Percentiles rank a stretch among this genome's conserved stretches.
Evolutionary conservation across 2,329 filamentous ascomycete species (phyloP).

Genomic region (Aspergillus luchuensis): DNA sequence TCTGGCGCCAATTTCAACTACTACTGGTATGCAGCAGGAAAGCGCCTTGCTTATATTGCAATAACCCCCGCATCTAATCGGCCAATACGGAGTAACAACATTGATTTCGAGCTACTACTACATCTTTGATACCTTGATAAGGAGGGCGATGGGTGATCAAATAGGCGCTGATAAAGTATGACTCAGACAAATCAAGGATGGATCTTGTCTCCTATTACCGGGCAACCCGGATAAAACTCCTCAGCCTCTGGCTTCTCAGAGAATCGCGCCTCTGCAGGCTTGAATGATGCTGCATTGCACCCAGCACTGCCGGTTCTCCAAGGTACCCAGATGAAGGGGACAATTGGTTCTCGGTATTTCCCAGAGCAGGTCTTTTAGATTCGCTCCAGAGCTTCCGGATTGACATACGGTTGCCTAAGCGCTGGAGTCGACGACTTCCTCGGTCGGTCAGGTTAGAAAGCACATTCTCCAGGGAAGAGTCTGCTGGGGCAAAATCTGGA

Average conservation of each 20-base stretch:
- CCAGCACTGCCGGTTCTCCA: background rate
- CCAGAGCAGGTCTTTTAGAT: conserved; percentile 2
- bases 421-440: conserved; percentile 13
- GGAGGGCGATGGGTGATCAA: background rate
- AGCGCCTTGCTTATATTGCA: too few relatives aligned
- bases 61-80: too few relatives aligned
- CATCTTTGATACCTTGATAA: too few relatives aligned
- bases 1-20: too few relatives aligned
- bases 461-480: conserved; percentile 24
- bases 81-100: background rate
- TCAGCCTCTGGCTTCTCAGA: conserved; percentile 7
- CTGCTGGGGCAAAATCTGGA: conserved; percentile 24
- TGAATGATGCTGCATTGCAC: background rate
- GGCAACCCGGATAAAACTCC: background rate
- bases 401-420: conserved; percentile 12
- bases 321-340: background rate
- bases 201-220: background rate
- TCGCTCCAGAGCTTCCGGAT: conserved; percentile 16
- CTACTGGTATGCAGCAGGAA: too few relatives aligned
- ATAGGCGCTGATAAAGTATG: too few relatives aligned
- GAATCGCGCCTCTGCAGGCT: conserved; percentile 1
- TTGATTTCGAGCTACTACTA: too few relatives aligned
- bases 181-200: background rate
- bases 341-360: background rate
- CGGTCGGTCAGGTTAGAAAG: conserved; percentile 17